These are phyloP conservation scores for Trichoderma arundinaceum DNA, from an alignment of 2,329 filamentous ascomycete genomes.

Conservation along the genomic window DNA sequence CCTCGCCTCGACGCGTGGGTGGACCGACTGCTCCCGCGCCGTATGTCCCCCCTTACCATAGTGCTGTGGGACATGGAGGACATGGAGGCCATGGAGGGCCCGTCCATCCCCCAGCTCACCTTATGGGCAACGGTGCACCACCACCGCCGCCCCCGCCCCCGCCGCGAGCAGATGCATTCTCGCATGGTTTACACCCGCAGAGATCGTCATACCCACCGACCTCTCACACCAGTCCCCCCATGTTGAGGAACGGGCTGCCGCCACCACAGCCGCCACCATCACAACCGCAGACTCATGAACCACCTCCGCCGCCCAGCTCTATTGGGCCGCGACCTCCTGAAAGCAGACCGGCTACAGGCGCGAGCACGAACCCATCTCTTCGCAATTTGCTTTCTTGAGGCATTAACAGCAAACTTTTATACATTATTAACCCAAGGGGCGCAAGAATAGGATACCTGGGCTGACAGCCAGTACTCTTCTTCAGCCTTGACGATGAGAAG, in stretches of 20 bases:
- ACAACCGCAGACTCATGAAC: slow-evolving; percentile 34
- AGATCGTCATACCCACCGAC: slow-evolving; percentile 49
- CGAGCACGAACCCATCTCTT: slow-evolving; percentile 77
- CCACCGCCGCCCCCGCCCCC: slow-evolving; percentile 35
- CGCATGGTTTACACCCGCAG: slow-evolving; percentile 52
- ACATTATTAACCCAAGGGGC: no score
- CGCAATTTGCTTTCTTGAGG: slow-evolving; percentile 72
- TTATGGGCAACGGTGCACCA: slow-evolving; percentile 44
- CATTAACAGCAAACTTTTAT: neutral
- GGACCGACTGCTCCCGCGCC: slow-evolving; percentile 50
- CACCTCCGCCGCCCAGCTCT: slow-evolving; percentile 36
- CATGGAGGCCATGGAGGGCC: slow-evolving; percentile 16
- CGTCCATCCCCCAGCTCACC: slow-evolving; percentile 41
- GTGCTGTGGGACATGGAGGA: slow-evolving; percentile 35
- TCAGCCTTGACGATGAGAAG: neutral
- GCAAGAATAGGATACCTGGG: neutral
- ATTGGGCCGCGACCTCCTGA: slow-evolving; percentile 47
- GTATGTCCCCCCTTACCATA: slow-evolving; percentile 49
- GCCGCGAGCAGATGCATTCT: slow-evolving; percentile 43
- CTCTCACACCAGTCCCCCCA: slow-evolving; percentile 54
- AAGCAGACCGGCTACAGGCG: slow-evolving; percentile 62
- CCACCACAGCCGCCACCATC: slow-evolving; percentile 32
- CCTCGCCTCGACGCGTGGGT: slow-evolving; percentile 55
- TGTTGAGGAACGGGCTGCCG: slow-evolving; percentile 49
- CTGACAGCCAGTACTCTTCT: neutral